These are phyloP conservation scores for Sporothrix schenckii DNA, from an alignment of 2,329 filamentous ascomycete genomes.

Conservation along the genomic window DNA sequence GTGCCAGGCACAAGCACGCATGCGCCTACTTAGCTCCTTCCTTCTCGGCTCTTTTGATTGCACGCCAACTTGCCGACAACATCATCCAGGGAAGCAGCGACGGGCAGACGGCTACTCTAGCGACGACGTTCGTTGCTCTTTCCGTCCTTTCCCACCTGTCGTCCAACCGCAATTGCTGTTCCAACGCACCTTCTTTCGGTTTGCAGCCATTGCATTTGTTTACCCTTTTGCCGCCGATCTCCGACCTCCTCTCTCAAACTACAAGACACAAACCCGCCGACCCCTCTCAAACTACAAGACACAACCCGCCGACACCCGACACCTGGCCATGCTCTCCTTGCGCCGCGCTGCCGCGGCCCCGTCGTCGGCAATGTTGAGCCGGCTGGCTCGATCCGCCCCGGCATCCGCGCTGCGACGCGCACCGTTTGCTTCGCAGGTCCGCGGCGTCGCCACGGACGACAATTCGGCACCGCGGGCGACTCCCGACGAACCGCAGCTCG, in stretches of 20 bases:
- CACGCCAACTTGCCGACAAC: not conserved
- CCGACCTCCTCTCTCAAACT: not conserved
- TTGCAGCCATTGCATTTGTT: no score
- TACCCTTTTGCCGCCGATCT: no score
- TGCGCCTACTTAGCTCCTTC: not conserved
- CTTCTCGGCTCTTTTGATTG: not conserved
- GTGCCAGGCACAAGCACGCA: not conserved
- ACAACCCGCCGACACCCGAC: not conserved
- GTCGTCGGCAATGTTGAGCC: not conserved
- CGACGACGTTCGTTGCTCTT: not conserved
- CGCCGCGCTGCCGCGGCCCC: not conserved
- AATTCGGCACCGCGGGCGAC: no score
- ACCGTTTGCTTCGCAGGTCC: not conserved
- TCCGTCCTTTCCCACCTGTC: not conserved
- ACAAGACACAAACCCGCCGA: not conserved
- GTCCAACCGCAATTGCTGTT: not conserved
- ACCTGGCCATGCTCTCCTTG: not conserved
- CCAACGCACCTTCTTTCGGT: not conserved
- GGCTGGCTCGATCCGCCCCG: not conserved
- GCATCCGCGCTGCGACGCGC: not conserved
- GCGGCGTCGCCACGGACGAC: not conserved
- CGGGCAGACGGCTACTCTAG: not conserved
- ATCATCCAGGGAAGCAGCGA: not conserved
- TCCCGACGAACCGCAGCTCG: no score
- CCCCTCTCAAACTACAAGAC: not conserved